Conservation (phyloP, 2,329 filamentous ascomycete genomes). For the Talaromyces amestolkiae region DNA sequence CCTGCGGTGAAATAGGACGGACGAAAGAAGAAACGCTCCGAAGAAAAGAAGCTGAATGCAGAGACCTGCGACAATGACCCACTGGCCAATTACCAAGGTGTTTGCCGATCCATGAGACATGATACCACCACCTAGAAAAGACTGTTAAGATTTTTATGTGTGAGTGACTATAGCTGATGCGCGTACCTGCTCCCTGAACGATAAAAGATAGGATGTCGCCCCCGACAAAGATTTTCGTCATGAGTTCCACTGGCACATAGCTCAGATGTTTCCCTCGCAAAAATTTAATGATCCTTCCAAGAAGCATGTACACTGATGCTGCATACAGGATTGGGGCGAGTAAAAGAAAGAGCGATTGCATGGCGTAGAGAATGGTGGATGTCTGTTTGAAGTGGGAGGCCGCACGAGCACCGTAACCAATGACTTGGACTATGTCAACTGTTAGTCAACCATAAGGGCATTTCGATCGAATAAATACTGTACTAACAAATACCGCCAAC, state of each 20-base stretch:
- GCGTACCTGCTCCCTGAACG: slow-evolving; percentile 30
- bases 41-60: slow-evolving; percentile 35
- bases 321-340: slow-evolving; percentile 39
- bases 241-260: slow-evolving; percentile 27
- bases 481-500: not conserved
- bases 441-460: not conserved
- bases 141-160: not conserved
- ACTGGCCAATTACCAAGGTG: slow-evolving; percentile 23
- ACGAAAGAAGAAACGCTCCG: slow-evolving; percentile 28
- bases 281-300: slow-evolving; percentile 33
- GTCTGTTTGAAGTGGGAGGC: not conserved
- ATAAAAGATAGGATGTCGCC: slow-evolving; percentile 35
- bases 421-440: not conserved
- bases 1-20: slow-evolving; percentile 27
- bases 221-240: slow-evolving; percentile 35
- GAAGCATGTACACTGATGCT: slow-evolving; percentile 34
- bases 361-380: slow-evolving; percentile 24
- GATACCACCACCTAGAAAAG: slow-evolving; percentile 3
- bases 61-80: slow-evolving; percentile 31
- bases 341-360: slow-evolving; percentile 31
- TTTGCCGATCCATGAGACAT: slow-evolving; percentile 10
- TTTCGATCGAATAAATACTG: not conserved
- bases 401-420: not conserved
- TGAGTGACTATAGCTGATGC: too few relatives aligned
- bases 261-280: slow-evolving; percentile 29